A percentile compares a stretch with the other conserved stretches of the same genome.
Evolutionary conservation across 176 grass and related monocot species (phyloP).

Genomic region (Aegilops umbellulata): DNA sequence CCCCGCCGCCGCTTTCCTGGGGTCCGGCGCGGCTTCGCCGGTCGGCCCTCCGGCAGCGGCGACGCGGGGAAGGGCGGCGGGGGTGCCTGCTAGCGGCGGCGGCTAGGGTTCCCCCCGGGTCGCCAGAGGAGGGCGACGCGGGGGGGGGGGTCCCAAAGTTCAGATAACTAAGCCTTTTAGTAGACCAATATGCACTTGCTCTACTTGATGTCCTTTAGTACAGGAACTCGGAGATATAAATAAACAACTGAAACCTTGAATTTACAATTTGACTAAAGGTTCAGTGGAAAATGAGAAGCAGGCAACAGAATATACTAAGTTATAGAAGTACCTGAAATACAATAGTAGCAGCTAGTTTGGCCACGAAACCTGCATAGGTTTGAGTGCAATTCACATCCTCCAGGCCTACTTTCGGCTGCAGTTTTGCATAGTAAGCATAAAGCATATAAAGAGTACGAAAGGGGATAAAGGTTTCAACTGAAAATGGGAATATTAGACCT

Average conservation of each 20-base stretch:
- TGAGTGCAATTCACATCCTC: constrained; percentile 56
- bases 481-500: constrained; percentile 50
- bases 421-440: constrained; percentile 27
- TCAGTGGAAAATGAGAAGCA: not conserved
- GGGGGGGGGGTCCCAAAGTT: no score
- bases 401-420: constrained; percentile 54
- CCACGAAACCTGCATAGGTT: constrained; percentile 59
- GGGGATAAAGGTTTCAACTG: not conserved
- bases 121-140: no score
- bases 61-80: no score
- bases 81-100: no score
- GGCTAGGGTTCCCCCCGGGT: no score
- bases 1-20: no score
- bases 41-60: no score
- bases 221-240: not conserved
- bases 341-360: constrained; percentile 56
- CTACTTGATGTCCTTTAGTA: not conserved
- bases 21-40: no score
- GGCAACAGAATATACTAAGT: not conserved
- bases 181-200: not conserved
- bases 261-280: not conserved
- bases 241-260: not conserved
- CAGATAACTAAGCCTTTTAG: not conserved
- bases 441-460: not conserved
- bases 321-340: constrained; percentile 61